Evolutionary conservation across 805 yeast species (phyloP).

Genomic region (Candida caryicola): DNA sequence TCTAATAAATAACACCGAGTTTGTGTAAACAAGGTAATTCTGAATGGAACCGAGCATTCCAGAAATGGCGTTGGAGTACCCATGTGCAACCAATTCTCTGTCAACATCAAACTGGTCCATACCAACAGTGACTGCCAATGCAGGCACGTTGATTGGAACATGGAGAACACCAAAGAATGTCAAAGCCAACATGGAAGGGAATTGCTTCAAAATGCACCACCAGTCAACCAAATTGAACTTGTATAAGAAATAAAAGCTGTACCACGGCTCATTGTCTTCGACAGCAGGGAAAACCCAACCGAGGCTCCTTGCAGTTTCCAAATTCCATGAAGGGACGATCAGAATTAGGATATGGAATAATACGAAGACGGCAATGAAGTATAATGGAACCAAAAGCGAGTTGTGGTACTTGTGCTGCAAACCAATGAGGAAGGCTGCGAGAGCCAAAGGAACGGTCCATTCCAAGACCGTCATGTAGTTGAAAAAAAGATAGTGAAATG

Average conservation of each 20-base stretch:
- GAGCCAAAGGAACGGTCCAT: constrained; percentile 67
- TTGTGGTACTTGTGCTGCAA: constrained; percentile 56
- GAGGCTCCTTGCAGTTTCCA: constrained; percentile 56
- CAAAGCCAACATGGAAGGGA: constrained; percentile 93
- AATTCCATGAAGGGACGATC: constrained; percentile 60
- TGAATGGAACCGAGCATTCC: constrained; percentile 88
- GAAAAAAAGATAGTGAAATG: constrained; percentile 51
- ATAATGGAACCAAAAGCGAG: constrained; percentile 77
- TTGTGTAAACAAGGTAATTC: constrained; percentile 92
- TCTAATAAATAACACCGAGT: constrained; percentile 83
- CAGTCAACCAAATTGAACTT: constrained; percentile 72
- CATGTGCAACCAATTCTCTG: constrained; percentile 92
- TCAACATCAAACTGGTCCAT: constrained; percentile 88
- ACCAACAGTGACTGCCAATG: constrained; percentile 85
- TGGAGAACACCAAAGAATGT: constrained; percentile 95
- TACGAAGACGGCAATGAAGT: constrained; percentile 68
- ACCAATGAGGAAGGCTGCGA: constrained; percentile 59
- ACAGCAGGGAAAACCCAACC: constrained; percentile 87
- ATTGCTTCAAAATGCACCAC: constrained; percentile 59
- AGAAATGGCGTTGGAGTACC: constrained; percentile 80
- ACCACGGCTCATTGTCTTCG: constrained; percentile 79
- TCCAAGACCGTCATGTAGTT: constrained; percentile 28
- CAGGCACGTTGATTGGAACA: constrained; percentile 97
- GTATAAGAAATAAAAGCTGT: constrained; percentile 72
- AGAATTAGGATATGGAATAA: constrained; percentile 68